phyloP scores from a whole-genome alignment of 768 basidiomycete species.

The Suillus paluster region DNA sequence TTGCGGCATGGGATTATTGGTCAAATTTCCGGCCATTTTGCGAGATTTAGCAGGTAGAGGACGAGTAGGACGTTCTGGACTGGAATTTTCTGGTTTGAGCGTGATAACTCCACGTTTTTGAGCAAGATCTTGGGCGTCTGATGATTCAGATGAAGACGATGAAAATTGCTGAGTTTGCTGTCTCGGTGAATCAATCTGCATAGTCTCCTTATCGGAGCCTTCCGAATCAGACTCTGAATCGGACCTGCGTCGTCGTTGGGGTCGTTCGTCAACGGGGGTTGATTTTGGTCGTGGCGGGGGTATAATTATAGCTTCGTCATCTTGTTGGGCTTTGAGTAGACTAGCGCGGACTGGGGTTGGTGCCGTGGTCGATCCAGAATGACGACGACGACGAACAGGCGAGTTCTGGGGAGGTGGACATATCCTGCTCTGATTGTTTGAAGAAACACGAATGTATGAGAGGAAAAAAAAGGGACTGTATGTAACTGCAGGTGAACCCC shows the following conservation, averaged over 20 bases:
- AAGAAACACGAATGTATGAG: neutral
- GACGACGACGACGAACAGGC: slow-evolving; percentile 57
- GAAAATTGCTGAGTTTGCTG: slow-evolving; percentile 5
- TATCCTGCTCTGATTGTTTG: slow-evolving; percentile 16
- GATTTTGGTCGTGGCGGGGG: slow-evolving; percentile 77
- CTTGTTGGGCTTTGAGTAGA: slow-evolving; percentile 22
- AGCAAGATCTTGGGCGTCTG: slow-evolving; percentile 15
- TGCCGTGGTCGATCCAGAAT: slow-evolving; percentile 58
- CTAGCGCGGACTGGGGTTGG: slow-evolving; percentile 29
- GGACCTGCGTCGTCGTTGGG: slow-evolving; percentile 50
- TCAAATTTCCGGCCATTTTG: slow-evolving; percentile 48
- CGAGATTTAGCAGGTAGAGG: slow-evolving; percentile 63
- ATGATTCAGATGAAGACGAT: neutral
- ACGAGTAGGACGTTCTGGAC: slow-evolving; percentile 59
- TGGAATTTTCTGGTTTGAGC: slow-evolving; percentile 22
- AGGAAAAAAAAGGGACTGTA: neutral
- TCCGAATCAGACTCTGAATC: slow-evolving; percentile 41
- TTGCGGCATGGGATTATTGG: slow-evolving; percentile 50
- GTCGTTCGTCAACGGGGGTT: slow-evolving; percentile 66
- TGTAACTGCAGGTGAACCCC: neutral
- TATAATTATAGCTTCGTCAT: slow-evolving; percentile 32
- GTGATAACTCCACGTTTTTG: slow-evolving; percentile 23
- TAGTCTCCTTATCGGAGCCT: slow-evolving; percentile 39
- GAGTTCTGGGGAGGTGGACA: slow-evolving; percentile 20
- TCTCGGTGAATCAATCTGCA: slow-evolving; percentile 28